Evolutionary conservation across 768 basidiomycete genomes (phyloP).

Genomic region (Pulveroboletus ravenelii): DNA sequence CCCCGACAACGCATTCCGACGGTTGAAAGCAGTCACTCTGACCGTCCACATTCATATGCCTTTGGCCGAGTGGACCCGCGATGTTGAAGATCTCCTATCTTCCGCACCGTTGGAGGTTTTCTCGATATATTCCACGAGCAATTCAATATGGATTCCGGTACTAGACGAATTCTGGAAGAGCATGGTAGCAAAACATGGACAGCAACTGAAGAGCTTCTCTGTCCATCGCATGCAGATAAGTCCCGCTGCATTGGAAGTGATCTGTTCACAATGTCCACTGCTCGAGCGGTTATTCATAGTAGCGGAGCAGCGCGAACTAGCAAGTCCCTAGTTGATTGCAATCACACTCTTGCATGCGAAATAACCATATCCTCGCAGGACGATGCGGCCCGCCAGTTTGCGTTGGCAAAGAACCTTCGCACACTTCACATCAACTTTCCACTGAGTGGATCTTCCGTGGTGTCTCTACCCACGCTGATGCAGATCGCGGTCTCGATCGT

Average conservation of each 20-base stretch:
- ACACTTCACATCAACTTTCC: slow-evolving; percentile 60
- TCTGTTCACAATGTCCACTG: slow-evolving; percentile 50
- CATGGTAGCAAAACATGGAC: slow-evolving; percentile 48
- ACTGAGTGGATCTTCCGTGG: slow-evolving; percentile 17
- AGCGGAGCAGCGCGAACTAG: slow-evolving; percentile 43
- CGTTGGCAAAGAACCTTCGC: slow-evolving; percentile 43
- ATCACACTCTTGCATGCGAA: not conserved
- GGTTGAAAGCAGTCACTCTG: slow-evolving; percentile 54
- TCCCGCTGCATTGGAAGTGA: slow-evolving; percentile 42
- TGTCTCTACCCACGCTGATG: slow-evolving; percentile 17
- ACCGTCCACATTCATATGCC: slow-evolving; percentile 39
- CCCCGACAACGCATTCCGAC: slow-evolving; percentile 33
- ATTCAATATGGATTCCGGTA: slow-evolving; percentile 36
- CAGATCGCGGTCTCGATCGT: slow-evolving; percentile 43
- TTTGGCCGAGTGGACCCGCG: slow-evolving; percentile 41
- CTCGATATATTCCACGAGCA: slow-evolving; percentile 55
- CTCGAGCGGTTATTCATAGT: slow-evolving; percentile 66
- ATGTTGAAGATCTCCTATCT: slow-evolving; percentile 41
- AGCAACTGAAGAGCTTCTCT: slow-evolving; percentile 51
- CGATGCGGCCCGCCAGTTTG: slow-evolving; percentile 31
- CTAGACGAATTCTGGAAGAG: slow-evolving; percentile 47
- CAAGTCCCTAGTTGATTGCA: slow-evolving; percentile 18
- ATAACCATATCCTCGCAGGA: slow-evolving; percentile 10
- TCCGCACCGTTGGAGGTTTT: slow-evolving; percentile 51
- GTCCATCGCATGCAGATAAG: slow-evolving; percentile 60